A percentile compares a stretch with the other conserved stretches of the same genome.
Evolutionary conservation across 352 stramenopile genomes (phyloP).

Genomic region (Phytophthora lateralis): DNA sequence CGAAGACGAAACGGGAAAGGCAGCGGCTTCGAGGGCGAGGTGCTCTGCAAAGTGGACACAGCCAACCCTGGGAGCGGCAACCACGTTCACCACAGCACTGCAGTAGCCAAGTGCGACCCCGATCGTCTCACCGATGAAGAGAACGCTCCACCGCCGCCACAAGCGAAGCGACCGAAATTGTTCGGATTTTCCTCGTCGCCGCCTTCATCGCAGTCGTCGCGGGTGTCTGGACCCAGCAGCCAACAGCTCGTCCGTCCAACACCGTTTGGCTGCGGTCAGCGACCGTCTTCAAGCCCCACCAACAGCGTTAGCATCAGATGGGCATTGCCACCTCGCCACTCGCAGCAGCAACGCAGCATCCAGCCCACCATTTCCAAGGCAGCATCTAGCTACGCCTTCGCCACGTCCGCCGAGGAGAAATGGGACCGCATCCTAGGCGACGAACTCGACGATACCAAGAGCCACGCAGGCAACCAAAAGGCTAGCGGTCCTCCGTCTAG

Average conservation of each 20-base stretch:
- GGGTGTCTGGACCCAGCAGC: constrained; percentile 23
- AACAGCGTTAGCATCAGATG: constrained; percentile 11
- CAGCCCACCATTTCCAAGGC: constrained; percentile 5
- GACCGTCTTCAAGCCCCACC: neutral
- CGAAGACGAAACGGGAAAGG: constrained; percentile 55
- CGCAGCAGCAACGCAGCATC: constrained; percentile 16
- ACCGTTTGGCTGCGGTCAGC: constrained; percentile 32
- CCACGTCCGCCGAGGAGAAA: constrained; percentile 63
- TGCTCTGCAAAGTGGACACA: constrained; percentile 55
- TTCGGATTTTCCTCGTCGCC: constrained; percentile 20
- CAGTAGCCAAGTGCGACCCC: constrained; percentile 1
- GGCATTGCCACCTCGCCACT: constrained; percentile 25
- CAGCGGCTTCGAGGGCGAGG: constrained; percentile 75
- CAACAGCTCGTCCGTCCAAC: constrained; percentile 33
- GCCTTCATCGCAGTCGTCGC: constrained; percentile 20
- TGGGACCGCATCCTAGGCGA: constrained; percentile 69
- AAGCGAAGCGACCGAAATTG: constrained; percentile 30
- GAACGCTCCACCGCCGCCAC: constrained; percentile 14
- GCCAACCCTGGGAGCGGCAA: constrained; percentile 17
- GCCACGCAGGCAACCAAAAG: constrained; percentile 19
- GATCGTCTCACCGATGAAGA: constrained; percentile 29
- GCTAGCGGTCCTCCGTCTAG: constrained; percentile 9
- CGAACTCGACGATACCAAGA: constrained; percentile 35
- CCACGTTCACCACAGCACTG: constrained; percentile 6
- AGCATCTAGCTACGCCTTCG: constrained; percentile 27